Evolutionary conservation across 441 rosid genomes (phyloP).

Genomic region (Corymbia citriodora): DNA sequence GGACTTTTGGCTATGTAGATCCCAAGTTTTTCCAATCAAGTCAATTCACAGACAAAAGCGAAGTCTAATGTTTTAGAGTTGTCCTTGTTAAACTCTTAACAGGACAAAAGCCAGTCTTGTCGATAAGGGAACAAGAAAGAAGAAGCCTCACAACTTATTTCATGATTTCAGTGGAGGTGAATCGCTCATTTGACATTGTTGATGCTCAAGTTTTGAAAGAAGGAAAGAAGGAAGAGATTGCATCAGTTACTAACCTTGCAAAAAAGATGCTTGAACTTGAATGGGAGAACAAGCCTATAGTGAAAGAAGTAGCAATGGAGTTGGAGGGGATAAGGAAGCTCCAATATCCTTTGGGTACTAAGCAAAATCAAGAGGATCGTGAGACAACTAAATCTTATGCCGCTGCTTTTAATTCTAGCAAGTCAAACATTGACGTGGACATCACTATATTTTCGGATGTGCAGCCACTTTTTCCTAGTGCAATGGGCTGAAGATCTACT

Average conservation of each 20-base stretch:
- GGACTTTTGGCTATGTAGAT: neutral
- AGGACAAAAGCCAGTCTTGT: neutral
- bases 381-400: neutral
- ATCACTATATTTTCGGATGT: neutral
- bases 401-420: neutral
- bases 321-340: neutral
- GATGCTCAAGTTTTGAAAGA: neutral
- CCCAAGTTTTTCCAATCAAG: neutral
- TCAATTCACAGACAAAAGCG: neutral
- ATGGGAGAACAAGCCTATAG: neutral
- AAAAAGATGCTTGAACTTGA: neutral
- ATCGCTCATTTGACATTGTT: too few species aligned
- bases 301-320: neutral
- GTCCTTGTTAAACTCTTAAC: neutral
- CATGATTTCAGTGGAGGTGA: neutral
- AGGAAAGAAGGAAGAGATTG: neutral
- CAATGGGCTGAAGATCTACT: neutral
- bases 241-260: neutral
- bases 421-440: neutral
- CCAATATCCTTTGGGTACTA: neutral
- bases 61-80: neutral
- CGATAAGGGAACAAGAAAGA: neutral
- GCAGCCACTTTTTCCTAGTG: neutral
- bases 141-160: neutral
- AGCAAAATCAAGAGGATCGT: neutral